Evolutionary conservation across 768 basidiomycete species (phyloP), one percentile per base, ranked within the genome.

Genomic region (Pulveroboletus sp.): DNA sequence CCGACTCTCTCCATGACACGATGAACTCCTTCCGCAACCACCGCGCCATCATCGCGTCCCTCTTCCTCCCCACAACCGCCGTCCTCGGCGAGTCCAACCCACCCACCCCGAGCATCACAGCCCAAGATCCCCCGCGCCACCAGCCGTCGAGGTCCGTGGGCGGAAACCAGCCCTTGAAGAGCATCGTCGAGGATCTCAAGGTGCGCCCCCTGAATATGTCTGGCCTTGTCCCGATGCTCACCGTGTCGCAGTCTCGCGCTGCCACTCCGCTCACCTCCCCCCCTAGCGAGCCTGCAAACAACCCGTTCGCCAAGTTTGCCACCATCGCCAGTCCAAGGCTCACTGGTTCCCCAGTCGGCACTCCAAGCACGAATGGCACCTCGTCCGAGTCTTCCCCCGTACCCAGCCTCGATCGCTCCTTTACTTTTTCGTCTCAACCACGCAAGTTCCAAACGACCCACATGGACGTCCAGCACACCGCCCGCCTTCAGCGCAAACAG

Each of bases 141-240:
- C 49, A 56, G 17, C 53, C 49, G 1, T 57, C 60, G 7, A 45
- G 49, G 42, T 67, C 59, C 2, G 47, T 54, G n/a, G 56, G 60
- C 4, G 59, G 49, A 30, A 58, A 29, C 29, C 23, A 14, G 0
- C 81, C 80, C 3, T 63, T 85, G 46, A 78, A 72, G 67, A 86
- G 86, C 54, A 89, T 91, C 55, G 85, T 91, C 40, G 87, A 90
- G 5, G 89, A 90, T 68, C 75, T 90, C 46, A 86, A 84, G 73
- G 82, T 81, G 48, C 13, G 68, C 6, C 30, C 16, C 42, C 4
- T 40, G 5, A 20, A n/a, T 6, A 31, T n/a, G n/a, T n/a, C n/a
- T n/a, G n/a, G n/a, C n/a, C n/a, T n/a, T n/a, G n/a, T n/a, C n/a
- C n/a, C n/a, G n/a, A n/a, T n/a, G n/a, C n/a, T n/a, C n/a, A n/a